Conservation (phyloP, 208 protist genomes). For the Acanthamoeba healyi region DNA sequence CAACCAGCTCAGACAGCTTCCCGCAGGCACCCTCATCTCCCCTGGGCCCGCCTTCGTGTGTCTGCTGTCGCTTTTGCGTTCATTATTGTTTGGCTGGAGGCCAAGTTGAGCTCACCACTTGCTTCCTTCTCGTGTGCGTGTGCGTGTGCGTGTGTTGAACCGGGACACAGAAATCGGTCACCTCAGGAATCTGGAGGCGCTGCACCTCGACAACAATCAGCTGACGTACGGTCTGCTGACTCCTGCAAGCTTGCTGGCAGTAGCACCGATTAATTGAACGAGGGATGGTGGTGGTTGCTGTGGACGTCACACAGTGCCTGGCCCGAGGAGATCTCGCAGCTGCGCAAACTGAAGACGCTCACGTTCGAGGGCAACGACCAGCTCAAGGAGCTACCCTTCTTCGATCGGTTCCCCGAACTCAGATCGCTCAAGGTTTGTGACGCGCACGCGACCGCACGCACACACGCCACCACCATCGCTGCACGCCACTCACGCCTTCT, state of each 20-base stretch:
- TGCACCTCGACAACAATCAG: slow-evolving; percentile 41
- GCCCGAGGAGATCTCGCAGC: not conserved
- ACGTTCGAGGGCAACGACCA: slow-evolving; percentile 26
- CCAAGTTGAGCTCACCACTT: too few relatives aligned
- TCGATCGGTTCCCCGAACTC: not conserved
- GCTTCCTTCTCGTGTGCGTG: not conserved
- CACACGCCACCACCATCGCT: too few relatives aligned
- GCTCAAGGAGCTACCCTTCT: not conserved
- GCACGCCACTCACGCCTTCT: too few relatives aligned
- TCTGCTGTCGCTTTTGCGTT: not conserved
- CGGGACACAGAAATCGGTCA: not conserved
- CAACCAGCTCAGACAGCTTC: slow-evolving; percentile 22
- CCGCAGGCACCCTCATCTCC: not conserved
- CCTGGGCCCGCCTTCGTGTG: not conserved
- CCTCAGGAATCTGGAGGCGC: slow-evolving; percentile 13
- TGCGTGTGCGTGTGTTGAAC: too few relatives aligned
- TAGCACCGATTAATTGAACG: too few relatives aligned
- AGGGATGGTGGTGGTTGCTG: not conserved
- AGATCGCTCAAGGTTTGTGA: not conserved
- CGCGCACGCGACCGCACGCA: not conserved
- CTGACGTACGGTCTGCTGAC: not conserved
- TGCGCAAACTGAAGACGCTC: slow-evolving; percentile 32
- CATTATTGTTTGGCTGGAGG: not conserved
- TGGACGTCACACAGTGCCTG: not conserved
- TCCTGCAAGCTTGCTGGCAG: not conserved